Evolutionary conservation across 2,329 filamentous ascomycete genomes (phyloP).

Genomic region (Exophiala sideris): DNA sequence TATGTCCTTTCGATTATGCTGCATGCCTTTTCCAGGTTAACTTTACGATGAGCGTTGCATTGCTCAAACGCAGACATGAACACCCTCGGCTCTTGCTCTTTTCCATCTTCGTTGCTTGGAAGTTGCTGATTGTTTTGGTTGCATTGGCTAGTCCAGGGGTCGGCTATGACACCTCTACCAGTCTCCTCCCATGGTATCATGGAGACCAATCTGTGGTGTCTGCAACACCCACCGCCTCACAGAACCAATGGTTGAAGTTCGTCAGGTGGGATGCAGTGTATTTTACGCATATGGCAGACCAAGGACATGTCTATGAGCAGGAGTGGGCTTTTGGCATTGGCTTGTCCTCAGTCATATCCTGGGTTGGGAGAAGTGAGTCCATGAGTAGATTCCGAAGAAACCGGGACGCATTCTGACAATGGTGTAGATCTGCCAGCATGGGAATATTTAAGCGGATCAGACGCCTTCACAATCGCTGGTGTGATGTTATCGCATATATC

Average conservation of each 20-base stretch:
- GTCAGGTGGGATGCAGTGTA: constrained; percentile 63
- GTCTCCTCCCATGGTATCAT: constrained; percentile 42
- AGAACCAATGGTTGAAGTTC: constrained; percentile 41
- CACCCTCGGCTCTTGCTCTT: constrained; percentile 11
- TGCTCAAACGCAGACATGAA: neutral
- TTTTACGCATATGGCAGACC: constrained; percentile 52
- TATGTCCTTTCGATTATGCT: neutral
- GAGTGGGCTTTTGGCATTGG: constrained; percentile 65
- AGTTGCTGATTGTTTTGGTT: constrained; percentile 50
- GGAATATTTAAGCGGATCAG: neutral
- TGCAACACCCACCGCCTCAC: constrained; percentile 14
- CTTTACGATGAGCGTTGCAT: neutral
- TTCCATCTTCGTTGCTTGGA: constrained; percentile 53
- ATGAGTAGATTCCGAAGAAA: neutral
- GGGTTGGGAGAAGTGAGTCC: constrained; percentile 28
- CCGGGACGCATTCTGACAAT: neutral
- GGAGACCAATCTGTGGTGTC: neutral
- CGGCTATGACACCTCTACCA: constrained; percentile 63
- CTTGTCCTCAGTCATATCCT: constrained; percentile 32
- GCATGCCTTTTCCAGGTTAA: neutral
- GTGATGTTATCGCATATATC: constrained; percentile 67
- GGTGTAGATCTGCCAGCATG: neutral
- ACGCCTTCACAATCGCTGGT: constrained; percentile 50
- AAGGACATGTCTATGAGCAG: constrained; percentile 60
- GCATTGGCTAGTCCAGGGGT: constrained; percentile 52